Percentiles rank a stretch among this genome's conserved stretches.
phyloP scores from a whole-genome alignment of 805 yeast species.

The Ogataea corticis region DNA sequence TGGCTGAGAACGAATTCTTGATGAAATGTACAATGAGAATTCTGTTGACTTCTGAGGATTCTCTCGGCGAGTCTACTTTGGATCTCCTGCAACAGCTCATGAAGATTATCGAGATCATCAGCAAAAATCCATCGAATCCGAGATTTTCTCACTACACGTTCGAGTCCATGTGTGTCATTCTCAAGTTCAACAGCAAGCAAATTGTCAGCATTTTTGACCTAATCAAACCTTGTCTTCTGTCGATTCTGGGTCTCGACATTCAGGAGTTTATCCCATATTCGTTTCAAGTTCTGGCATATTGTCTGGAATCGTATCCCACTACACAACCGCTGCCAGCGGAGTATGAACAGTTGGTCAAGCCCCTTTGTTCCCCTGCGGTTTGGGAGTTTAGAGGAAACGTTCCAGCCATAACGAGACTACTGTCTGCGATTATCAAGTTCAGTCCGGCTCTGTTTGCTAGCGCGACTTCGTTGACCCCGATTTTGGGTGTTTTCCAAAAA shows the following conservation, averaged over 20 bases:
- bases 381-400: constrained; percentile 95
- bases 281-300: constrained; percentile 82
- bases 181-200: constrained; percentile 48
- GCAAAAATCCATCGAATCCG: constrained; percentile 94
- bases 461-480: constrained; percentile 58
- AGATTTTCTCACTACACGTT: constrained; percentile 87
- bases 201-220: constrained; percentile 45
- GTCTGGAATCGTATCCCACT: constrained; percentile 62
- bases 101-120: constrained; percentile 64
- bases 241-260: constrained; percentile 75
- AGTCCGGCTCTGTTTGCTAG: constrained; percentile 42
- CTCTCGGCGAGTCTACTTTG: constrained; percentile 46
- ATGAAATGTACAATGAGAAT: constrained; percentile 89
- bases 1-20: constrained; percentile 92
- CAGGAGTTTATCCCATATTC: constrained; percentile 94
- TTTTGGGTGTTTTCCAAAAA: constrained; percentile 95
- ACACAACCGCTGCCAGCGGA: constrained; percentile 57
- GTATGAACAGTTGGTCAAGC: constrained; percentile 68
- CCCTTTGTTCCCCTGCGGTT: constrained; percentile 82
- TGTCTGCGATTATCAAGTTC: constrained; percentile 62
- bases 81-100: constrained; percentile 65
- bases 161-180: constrained; percentile 79
- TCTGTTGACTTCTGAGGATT: constrained; percentile 67
- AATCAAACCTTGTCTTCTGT: constrained; percentile 66
- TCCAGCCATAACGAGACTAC: constrained; percentile 85